Evolutionary conservation across 164 flowering plant species (phyloP).

Genomic region (Vitis amurensis): DNA sequence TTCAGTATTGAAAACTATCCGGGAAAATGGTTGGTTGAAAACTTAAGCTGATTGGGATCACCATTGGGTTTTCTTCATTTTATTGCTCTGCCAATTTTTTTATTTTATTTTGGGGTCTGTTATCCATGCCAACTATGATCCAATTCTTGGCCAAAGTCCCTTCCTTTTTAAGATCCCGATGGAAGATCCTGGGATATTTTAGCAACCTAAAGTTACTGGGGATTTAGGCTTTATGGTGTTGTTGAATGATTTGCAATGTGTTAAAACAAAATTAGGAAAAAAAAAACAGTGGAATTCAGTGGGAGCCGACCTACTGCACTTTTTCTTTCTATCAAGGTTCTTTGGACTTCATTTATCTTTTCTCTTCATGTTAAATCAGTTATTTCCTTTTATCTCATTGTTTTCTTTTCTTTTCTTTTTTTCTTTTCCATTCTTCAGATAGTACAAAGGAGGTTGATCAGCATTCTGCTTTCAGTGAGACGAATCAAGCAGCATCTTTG

Average conservation of each 20-base stretch:
- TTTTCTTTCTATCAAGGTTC: background rate
- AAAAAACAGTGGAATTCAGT: no score
- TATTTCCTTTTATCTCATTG: background rate
- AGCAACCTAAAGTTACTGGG: background rate
- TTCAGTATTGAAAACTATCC: no score
- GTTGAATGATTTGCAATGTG: background rate
- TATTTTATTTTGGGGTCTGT: no score
- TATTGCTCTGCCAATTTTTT: background rate
- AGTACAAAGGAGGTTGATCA: constrained; percentile 37
- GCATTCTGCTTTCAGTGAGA: constrained; percentile 23
- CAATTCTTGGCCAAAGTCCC: no score
- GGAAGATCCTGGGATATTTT: no score
- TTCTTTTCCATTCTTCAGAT: constrained; percentile 31
- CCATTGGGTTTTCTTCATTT: background rate
- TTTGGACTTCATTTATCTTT: background rate
- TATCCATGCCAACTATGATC: no score
- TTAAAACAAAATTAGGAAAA: no score
- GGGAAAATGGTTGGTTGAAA: no score
- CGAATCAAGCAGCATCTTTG: constrained; percentile 28
- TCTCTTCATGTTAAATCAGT: background rate
- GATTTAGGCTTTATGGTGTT: background rate
- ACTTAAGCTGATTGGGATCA: no score
- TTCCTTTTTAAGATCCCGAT: no score
- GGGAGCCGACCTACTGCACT: no score
- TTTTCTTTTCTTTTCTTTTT: background rate